These are phyloP conservation scores for Colletotrichum spinosum DNA, from an alignment of 2,329 filamentous ascomycete species.

Conservation along the genomic window DNA sequence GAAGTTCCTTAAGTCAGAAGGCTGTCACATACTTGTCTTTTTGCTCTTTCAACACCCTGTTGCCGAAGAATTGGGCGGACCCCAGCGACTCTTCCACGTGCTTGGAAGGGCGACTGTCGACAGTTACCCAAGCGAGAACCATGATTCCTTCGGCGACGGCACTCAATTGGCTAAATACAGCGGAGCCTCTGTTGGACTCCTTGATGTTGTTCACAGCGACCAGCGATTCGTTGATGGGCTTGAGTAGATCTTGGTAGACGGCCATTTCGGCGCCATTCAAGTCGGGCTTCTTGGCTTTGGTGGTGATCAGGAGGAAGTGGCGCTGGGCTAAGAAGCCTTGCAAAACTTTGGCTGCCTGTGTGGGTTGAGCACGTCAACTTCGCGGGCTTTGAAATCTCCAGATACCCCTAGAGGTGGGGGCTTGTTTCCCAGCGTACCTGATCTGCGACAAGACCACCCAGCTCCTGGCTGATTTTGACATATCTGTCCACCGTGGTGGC, in stretches of 20 bases:
- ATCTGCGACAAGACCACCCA: conserved; percentile 82
- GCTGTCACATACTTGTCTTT: conserved; percentile 71
- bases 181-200: conserved; percentile 81
- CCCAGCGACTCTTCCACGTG: conserved; percentile 86
- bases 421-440: conserved; percentile 67
- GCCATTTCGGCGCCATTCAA: conserved; percentile 69
- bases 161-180: conserved; percentile 83
- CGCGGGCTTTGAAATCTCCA: neutral
- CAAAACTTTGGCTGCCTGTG: conserved; percentile 63
- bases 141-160: conserved; percentile 92
- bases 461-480: conserved; percentile 79
- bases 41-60: conserved; percentile 90
- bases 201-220: conserved; percentile 83
- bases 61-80: conserved; percentile 92
- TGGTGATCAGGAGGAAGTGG: conserved; percentile 87
- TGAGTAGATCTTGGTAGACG: conserved; percentile 80
- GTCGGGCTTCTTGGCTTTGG: conserved; percentile 92
- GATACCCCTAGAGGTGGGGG: too few relatives aligned
- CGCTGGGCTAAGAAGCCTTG: conserved; percentile 85
- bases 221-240: conserved; percentile 87
- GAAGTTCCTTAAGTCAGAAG: neutral
- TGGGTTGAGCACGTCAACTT: conserved; percentile 6
- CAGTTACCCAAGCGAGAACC: conserved; percentile 89
- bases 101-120: conserved; percentile 85
- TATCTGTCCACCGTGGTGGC: conserved; percentile 80